A percentile compares a stretch with the other conserved stretches of the same genome.
Conservation (phyloP, 306 rosid genomes). For the Aeschynomene evenia region DNA sequence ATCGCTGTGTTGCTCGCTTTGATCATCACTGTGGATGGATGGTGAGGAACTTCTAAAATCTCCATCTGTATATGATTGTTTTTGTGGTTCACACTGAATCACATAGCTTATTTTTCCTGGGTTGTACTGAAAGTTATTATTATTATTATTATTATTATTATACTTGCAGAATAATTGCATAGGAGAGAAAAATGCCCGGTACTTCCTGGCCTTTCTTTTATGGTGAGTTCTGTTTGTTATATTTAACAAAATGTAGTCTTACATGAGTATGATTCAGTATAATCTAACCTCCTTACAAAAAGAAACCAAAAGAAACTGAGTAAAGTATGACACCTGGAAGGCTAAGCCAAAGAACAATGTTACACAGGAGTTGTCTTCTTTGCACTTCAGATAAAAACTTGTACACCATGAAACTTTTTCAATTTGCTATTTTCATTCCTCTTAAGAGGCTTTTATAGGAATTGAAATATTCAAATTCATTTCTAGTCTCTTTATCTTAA, state of each 20-base stretch:
- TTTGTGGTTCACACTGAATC: constrained; percentile 6
- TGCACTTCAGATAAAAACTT: neutral
- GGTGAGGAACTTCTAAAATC: constrained; percentile 45
- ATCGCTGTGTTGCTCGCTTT: constrained; percentile 87
- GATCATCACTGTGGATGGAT: constrained; percentile 99
- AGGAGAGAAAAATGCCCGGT: constrained; percentile 84
- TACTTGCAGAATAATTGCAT: constrained; percentile 88
- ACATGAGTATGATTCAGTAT: constrained; percentile 14
- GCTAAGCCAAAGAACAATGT: neutral
- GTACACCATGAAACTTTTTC: neutral
- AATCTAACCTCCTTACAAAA: neutral
- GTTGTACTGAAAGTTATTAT: constrained; percentile 30
- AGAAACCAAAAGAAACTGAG: constrained; percentile 9
- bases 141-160: too few relatives aligned
- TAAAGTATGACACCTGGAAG: constrained; percentile 1
- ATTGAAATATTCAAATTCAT: constrained; percentile 10
- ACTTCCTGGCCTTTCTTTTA: constrained; percentile 86
- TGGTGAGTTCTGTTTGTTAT: constrained; percentile 65
- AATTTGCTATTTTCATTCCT: constrained; percentile 6
- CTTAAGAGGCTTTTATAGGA: neutral
- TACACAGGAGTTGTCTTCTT: neutral
- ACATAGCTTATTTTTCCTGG: neutral
- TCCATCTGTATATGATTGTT: constrained; percentile 2
- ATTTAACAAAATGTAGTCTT: neutral
- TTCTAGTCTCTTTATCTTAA: constrained; percentile 12